Evolutionary conservation across 371 early-diverging fungal genomes (phyloP), one percentile per base, ranked within the genome.

Genomic region (Mortierella sp.): DNA sequence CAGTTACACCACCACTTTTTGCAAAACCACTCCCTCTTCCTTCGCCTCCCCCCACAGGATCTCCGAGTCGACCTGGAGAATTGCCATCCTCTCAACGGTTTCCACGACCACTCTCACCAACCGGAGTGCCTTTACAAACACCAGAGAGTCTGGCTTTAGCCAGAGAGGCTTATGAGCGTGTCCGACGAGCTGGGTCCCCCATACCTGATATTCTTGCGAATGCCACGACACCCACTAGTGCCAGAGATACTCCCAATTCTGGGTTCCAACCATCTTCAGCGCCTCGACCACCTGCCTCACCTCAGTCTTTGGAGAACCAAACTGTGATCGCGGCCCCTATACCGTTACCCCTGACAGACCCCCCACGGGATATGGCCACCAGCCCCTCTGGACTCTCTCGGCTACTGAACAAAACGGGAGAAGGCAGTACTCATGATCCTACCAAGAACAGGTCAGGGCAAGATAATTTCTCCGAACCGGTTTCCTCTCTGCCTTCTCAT

Each of bases 1-100:
- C 69, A 7, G 68, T 66, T 1, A 62, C 62, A 18, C 70, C 73
- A 29, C 80, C 80, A 9, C 62, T 79, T 15, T 79, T 79, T 60
- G 70, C 73, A 4, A 69, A 64, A 43, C 80, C 80, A 16, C 63
- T 79, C 1, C 80, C 80, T 1, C 55, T 79, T 6, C 80, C 80
- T 2, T 79, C 80, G 0, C 64, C 80, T 1, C 80, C 80, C 0
- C 73, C 55, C 12, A 64, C 69, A 15, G 63, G 53, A 15, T 63
- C 63, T 19, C 53, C 53, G 11, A 53, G 23, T 12, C 19, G 23
- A 21, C 23, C 53, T 9, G 53, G 53, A 9, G 53, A 53, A 37
- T 37, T 37, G 37, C 37, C 37, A 37, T 37, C 37, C 37, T 37
- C 37, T 37, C 37, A 37, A 37, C 37, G 37, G 9, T 37, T 37